phyloP scores from a whole-genome alignment of 306 rosid species.

The Neltuma alba region DNA sequence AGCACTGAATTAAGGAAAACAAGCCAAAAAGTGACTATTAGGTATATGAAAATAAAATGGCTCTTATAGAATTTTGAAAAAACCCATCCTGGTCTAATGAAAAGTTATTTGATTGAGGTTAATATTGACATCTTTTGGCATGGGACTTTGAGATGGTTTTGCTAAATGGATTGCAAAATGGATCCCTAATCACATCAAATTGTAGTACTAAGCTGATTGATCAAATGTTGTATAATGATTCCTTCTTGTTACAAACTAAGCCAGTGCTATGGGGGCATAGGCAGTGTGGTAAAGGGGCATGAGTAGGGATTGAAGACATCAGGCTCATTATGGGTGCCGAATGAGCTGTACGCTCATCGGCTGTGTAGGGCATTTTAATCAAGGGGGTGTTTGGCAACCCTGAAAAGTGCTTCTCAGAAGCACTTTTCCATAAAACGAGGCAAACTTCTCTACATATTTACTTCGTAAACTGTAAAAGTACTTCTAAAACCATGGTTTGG shows the following conservation, averaged over 20 bases:
- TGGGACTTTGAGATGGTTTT: not conserved
- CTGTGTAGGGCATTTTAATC: not conserved
- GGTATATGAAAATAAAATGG: not conserved
- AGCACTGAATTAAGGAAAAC: not conserved
- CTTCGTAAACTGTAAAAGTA: no score
- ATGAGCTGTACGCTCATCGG: not conserved
- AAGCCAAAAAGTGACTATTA: not conserved
- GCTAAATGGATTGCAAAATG: not conserved
- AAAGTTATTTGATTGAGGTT: not conserved
- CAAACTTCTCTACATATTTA: no score
- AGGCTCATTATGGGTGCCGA: not conserved
- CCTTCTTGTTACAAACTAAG: not conserved
- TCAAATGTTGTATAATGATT: not conserved
- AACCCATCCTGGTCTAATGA: not conserved
- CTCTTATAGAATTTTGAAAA: not conserved
- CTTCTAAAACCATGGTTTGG: no score
- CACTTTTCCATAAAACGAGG: no score
- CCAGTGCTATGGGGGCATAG: not conserved
- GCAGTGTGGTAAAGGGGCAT: not conserved
- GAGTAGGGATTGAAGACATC: not conserved
- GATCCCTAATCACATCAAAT: not conserved
- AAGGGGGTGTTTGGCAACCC: no score
- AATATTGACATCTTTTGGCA: not conserved
- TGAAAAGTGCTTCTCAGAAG: no score
- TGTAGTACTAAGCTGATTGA: not conserved